phyloP scores from a whole-genome alignment of 495 filamentous ascomycete species.

The Aspergillus sparsus region DNA sequence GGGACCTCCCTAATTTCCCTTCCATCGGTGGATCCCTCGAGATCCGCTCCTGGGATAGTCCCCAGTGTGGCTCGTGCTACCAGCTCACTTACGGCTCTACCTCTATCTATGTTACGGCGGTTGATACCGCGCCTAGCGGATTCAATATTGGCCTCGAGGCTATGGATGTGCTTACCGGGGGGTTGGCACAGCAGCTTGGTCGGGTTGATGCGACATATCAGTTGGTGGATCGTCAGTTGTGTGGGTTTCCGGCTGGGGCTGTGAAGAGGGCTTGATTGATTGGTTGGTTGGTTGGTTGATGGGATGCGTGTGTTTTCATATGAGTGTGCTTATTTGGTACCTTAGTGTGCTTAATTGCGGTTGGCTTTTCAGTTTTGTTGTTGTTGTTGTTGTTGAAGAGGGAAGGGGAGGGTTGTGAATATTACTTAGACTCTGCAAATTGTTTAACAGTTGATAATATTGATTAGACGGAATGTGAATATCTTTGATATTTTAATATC shows the following conservation, averaged over 20 bases:
- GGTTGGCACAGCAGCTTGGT: conserved; percentile 55
- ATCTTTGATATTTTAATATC: too few relatives aligned
- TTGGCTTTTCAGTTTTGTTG: too few relatives aligned
- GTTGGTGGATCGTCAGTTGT: conserved; percentile 33
- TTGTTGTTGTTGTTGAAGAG: too few relatives aligned
- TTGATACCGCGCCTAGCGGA: conserved; percentile 61
- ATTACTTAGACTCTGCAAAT: too few relatives aligned
- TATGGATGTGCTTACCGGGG: conserved; percentile 66
- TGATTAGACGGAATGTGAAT: too few relatives aligned
- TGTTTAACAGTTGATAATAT: too few relatives aligned
- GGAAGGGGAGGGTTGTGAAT: too few relatives aligned
- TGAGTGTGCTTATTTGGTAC: too few relatives aligned
- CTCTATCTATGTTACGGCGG: conserved; percentile 64
- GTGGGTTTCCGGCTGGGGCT: conserved; percentile 13
- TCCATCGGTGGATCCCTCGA: conserved; percentile 64
- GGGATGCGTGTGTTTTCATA: too few relatives aligned
- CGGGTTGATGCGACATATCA: conserved; percentile 53
- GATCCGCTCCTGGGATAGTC: conserved; percentile 59
- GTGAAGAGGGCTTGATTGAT: background rate
- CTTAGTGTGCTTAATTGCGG: too few relatives aligned
- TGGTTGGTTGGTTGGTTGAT: too few relatives aligned
- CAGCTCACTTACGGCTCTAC: conserved; percentile 48
- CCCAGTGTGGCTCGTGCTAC: conserved; percentile 72
- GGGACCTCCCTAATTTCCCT: conserved; percentile 55
- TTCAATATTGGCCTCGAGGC: conserved; percentile 67